phyloP scores from a whole-genome alignment of 2,329 filamentous ascomycete species.

The Cyclaneusma minus region DNA sequence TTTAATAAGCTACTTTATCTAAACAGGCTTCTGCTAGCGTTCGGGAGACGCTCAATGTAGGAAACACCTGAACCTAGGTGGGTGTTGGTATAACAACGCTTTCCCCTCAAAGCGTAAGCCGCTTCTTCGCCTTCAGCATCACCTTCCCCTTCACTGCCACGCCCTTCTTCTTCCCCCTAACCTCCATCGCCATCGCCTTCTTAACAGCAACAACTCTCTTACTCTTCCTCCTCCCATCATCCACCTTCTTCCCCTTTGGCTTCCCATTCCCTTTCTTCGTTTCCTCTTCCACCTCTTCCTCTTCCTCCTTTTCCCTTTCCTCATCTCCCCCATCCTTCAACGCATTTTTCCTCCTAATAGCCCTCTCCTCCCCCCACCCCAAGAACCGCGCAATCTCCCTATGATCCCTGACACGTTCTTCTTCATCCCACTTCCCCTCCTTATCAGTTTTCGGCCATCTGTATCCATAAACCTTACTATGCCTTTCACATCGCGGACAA shows the following conservation, averaged over 20 bases:
- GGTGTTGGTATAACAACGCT: too few species aligned
- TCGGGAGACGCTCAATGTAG: too few species aligned
- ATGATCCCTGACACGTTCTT: slow-evolving; percentile 58
- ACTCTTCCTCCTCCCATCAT: background rate
- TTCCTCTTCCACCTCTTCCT: background rate
- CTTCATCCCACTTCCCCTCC: slow-evolving; percentile 55
- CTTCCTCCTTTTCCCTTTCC: background rate
- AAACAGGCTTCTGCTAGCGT: too few species aligned
- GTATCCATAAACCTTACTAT: slow-evolving; percentile 90
- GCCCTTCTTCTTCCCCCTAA: too few species aligned
- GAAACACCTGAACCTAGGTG: too few species aligned
- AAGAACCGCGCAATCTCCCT: slow-evolving; percentile 78
- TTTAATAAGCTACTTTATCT: too few species aligned
- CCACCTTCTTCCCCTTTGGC: background rate
- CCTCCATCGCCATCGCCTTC: too few species aligned
- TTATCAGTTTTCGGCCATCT: slow-evolving; percentile 91
- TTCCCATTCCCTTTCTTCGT: background rate
- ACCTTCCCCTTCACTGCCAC: too few species aligned
- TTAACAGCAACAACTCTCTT: too few species aligned
- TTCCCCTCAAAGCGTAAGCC: too few species aligned
- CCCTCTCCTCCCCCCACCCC: slow-evolving; percentile 28
- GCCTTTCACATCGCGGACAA: slow-evolving; percentile 85
- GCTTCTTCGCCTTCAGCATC: too few species aligned
- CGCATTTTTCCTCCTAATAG: background rate
- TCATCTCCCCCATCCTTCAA: background rate